A percentile compares a stretch with the other conserved stretches of the same genome.
Conservation (phyloP, 768 basidiomycete species). For the Naganishia vishniacii region DNA sequence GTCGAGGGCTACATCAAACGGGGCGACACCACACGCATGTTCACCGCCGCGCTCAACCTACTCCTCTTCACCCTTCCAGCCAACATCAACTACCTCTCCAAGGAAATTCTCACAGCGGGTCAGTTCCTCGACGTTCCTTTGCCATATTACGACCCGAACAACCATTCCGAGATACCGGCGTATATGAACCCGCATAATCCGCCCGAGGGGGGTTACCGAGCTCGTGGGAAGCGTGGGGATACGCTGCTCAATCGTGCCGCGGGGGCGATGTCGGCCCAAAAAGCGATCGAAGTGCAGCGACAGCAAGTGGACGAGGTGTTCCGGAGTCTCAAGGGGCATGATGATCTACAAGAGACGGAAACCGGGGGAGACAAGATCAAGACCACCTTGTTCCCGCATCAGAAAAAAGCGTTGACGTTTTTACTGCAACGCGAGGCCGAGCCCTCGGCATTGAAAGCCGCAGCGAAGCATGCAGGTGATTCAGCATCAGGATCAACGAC, state of each 20-base stretch:
- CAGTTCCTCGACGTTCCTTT: conserved; percentile 76
- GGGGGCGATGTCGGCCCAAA: conserved; percentile 26
- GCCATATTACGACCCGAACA: conserved; percentile 58
- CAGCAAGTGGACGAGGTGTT: conserved; percentile 92
- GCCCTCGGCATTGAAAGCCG: conserved; percentile 37
- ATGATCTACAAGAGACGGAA: conserved; percentile 78
- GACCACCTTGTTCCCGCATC: conserved; percentile 89
- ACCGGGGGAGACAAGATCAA: conserved; percentile 59
- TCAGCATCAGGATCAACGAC: not conserved
- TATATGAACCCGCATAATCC: conserved; percentile 89
- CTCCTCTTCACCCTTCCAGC: conserved; percentile 91
- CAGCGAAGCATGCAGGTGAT: conserved; percentile 9
- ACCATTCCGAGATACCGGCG: conserved; percentile 58
- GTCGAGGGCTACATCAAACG: conserved; percentile 46
- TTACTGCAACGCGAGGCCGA: conserved; percentile 74
- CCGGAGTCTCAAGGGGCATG: conserved; percentile 77
- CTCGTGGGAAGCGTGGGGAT: conserved; percentile 27
- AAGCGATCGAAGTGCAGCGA: conserved; percentile 73
- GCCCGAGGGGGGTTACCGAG: conserved; percentile 60
- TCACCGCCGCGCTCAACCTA: conserved; percentile 75
- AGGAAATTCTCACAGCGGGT: conserved; percentile 63
- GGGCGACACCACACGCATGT: conserved; percentile 56
- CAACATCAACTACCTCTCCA: conserved; percentile 76
- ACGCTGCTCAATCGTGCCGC: conserved; percentile 19
- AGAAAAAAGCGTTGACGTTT: conserved; percentile 95